Evolutionary conservation across 2,329 filamentous ascomycete species (phyloP).

Genomic region (Xylariaceae sp.): DNA sequence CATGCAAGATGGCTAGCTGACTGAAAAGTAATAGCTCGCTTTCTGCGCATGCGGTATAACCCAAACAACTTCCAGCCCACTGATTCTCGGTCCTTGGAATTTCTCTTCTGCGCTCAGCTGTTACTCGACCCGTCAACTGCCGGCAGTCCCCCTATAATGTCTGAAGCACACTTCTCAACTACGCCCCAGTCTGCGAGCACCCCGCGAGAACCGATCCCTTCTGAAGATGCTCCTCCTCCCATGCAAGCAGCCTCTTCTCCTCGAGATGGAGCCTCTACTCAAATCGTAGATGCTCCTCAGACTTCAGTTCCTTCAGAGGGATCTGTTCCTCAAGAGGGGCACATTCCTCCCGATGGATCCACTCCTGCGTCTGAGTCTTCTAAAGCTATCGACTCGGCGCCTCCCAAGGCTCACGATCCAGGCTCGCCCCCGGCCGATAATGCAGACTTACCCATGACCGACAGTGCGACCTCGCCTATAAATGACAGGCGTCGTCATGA

Average conservation of each 20-base stretch:
- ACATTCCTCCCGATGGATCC: too few relatives aligned
- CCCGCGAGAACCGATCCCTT: not conserved
- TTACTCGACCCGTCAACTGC: conserved; percentile 27
- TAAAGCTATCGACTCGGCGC: too few relatives aligned
- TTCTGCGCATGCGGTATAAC: conserved; percentile 43
- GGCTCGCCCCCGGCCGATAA: too few relatives aligned
- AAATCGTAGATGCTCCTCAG: not conserved
- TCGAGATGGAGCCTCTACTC: not conserved
- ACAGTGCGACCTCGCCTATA: too few relatives aligned
- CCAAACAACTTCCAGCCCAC: conserved; percentile 47
- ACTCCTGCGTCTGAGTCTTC: too few relatives aligned
- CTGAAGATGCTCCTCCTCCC: not conserved
- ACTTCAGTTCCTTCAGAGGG: not conserved
- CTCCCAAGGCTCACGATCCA: too few relatives aligned
- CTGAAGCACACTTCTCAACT: conserved; percentile 6
- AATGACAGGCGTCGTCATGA: too few relatives aligned
- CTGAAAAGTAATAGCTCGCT: conserved; percentile 27
- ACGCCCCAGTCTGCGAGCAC: not conserved
- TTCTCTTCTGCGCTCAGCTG: conserved; percentile 40
- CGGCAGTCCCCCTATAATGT: not conserved
- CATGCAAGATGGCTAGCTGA: conserved; percentile 1
- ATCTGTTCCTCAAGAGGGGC: too few relatives aligned
- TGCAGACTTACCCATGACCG: too few relatives aligned
- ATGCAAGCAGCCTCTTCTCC: not conserved
- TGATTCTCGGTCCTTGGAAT: conserved; percentile 42